Conservation (phyloP, 1,139 yeast genomes). For the Yamadazyma epiphylla region DNA sequence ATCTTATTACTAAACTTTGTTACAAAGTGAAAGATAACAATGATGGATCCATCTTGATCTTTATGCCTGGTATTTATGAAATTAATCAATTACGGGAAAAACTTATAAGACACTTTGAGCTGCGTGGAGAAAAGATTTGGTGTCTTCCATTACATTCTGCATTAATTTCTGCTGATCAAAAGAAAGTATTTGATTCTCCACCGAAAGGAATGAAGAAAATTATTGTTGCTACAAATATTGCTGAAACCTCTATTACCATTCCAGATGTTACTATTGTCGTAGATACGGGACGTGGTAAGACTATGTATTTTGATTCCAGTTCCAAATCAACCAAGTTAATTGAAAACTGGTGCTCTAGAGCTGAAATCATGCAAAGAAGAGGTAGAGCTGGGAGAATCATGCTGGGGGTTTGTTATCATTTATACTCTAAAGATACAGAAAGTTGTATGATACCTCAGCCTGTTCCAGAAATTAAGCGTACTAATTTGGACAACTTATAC, state of each 20-base stretch:
- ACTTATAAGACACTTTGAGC: slow-evolving; percentile 10
- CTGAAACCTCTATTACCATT: slow-evolving; percentile 87
- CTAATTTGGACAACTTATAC: slow-evolving; percentile 78
- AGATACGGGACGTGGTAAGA: slow-evolving; percentile 84
- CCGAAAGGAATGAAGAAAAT: slow-evolving; percentile 62
- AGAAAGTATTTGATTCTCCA: slow-evolving; percentile 52
- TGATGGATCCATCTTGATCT: slow-evolving; percentile 75
- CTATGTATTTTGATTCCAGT: slow-evolving; percentile 63
- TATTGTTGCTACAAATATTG: slow-evolving; percentile 86
- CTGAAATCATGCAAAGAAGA: slow-evolving; percentile 88
- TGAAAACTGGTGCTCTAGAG: slow-evolving; percentile 86
- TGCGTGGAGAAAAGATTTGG: slow-evolving; percentile 17
- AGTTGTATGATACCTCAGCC: slow-evolving; percentile 65
- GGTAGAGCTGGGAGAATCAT: slow-evolving; percentile 99
- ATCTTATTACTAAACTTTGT: slow-evolving; percentile 59
- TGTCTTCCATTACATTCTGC: slow-evolving; percentile 89
- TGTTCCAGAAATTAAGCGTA: slow-evolving; percentile 82
- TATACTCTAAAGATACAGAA: slow-evolving; percentile 66
- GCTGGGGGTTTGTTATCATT: slow-evolving; percentile 74
- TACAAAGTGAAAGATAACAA: slow-evolving; percentile 25
- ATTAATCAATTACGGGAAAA: slow-evolving; percentile 46
- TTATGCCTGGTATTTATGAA: slow-evolving; percentile 89
- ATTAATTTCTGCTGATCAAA: slow-evolving; percentile 76
- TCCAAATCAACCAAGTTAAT: slow-evolving; percentile 67
- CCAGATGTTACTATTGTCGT: slow-evolving; percentile 93